phyloP scores from a whole-genome alignment of 129 eudicot genomes.

The sunflower (Helianthus annuus) region HanXRQr2.0-SUNRISE NC_035441.2:4231747-4232246 shows the following conservation, averaged over 20 bases:
- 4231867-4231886: neutral
- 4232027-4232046: neutral
- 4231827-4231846: neutral
- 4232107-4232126: neutral
- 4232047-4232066: neutral
- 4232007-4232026: conserved; percentile 1
- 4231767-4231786: neutral
- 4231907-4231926: conserved; percentile 11
- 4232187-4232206: too few species aligned
- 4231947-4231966: neutral
- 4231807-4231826: conserved; percentile 6
- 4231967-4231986: neutral
- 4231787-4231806: neutral
- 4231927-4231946: too few species aligned
- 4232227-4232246: too few species aligned
- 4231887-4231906: conserved; percentile 18
- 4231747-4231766: conserved; percentile 7
- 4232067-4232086: neutral
- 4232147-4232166: neutral
- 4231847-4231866: neutral
- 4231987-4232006: neutral
- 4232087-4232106: neutral
- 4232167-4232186: neutral
- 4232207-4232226: too few species aligned
- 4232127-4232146: neutral